Base-by-base conservation (phyloP, 257 asterid genomes). In the Mitragyna speciosa region DNA sequence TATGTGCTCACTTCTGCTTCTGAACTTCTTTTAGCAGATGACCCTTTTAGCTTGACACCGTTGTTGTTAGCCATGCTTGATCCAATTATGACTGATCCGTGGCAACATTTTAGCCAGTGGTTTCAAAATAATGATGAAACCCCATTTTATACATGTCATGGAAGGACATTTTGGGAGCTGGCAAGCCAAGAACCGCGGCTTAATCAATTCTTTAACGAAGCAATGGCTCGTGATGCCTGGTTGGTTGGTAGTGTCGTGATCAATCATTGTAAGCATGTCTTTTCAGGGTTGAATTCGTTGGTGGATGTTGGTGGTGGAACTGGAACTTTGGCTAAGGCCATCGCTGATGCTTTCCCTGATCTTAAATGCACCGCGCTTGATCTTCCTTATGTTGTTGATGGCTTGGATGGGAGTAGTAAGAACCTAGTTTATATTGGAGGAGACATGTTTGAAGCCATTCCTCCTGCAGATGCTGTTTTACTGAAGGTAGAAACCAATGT, bases 361-460 rank as follows among this genome's bases (percentile, higher is more conserved):
- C 30, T 69, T 20, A 70, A 69, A 0, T 78, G 76, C 69, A 31
- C 28, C 6, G 76, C 69, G 33, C 52, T 0, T n/a, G 80, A 77
- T 43, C 80, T 39, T 43, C 73, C 73, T 7, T 74, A 39, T 26
- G 28, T 77, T n/a, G 36, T 85, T 79, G 45, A 84, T 59, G 12
- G 39, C 54, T 4, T 15, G 67, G 47, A 73, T 7, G 17, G 45
- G n/a, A 70, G 63, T n/a, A 36, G 39, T 36, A 36, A 36, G 39
- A 36, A 36, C 39, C 4, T 36, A 36, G 39, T 4, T 36, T 36
- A 48, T 69, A 76, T 83, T n/a, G 36, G 41, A 6, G 89, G 89
- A 52, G 63, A 80, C 19, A 83, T 83, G 85, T 78, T 83, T 28
- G 78, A 61, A 63, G 70, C 4, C 12, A 58, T 85, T 68, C 89